phyloP scores from a whole-genome alignment of 768 basidiomycete species.

The Suillus subaureus region DNA sequence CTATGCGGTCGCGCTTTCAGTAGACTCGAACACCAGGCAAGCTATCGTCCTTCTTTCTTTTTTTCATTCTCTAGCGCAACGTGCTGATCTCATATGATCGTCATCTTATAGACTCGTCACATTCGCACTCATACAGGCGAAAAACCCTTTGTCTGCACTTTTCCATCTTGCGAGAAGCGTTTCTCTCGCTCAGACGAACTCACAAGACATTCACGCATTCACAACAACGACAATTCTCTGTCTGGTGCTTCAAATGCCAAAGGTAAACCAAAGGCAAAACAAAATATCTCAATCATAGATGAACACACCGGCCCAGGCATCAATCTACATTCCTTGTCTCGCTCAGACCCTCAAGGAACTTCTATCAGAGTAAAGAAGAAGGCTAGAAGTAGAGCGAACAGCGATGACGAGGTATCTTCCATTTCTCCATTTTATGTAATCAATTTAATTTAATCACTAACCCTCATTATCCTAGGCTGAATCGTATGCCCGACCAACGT shows the following conservation, averaged over 20 bases:
- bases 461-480: conserved; percentile 41
- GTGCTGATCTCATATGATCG: conserved; percentile 21
- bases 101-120: conserved; percentile 77
- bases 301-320: conserved; percentile 25
- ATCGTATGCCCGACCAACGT: conserved; percentile 61
- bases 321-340: conserved; percentile 27
- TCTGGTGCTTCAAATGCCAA: conserved; percentile 20
- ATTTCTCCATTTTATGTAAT: conserved; percentile 28
- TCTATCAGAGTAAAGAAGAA: conserved; percentile 66
- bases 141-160: conserved; percentile 93
- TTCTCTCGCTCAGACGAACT: conserved; percentile 99
- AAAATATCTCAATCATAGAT: conserved; percentile 26
- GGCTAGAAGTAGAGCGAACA: conserved; percentile 75
- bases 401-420: conserved; percentile 78
- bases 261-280: conserved; percentile 32
- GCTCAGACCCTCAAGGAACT: conserved; percentile 25
- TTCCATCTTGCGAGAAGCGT: conserved; percentile 94
- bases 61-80: conserved; percentile 14
- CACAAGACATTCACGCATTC: conserved; percentile 93
- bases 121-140: conserved; percentile 99
- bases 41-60: conserved; percentile 18
- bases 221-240: conserved; percentile 59
- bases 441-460: not conserved
- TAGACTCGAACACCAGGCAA: conserved; percentile 92
- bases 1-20: conserved; percentile 96